Evolutionary conservation across 805 yeast genomes (phyloP).

Genomic region (Candida incommunis): DNA sequence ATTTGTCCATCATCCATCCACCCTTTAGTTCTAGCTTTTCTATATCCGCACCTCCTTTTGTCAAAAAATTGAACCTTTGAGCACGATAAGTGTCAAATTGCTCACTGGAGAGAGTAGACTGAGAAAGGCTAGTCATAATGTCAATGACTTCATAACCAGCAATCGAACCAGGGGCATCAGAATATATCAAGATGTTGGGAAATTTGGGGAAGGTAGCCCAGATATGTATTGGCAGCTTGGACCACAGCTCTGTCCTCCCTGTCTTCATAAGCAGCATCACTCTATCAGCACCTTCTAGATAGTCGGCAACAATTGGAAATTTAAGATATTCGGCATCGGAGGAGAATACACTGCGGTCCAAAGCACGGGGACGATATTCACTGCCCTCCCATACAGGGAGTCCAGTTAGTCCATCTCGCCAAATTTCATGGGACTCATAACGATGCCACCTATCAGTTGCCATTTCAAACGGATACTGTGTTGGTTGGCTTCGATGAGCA

Average conservation of each 20-base stretch:
- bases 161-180: constrained; percentile 20
- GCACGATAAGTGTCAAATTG: constrained; percentile 17
- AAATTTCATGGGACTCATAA: neutral
- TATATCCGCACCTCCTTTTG: constrained; percentile 6
- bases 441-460: neutral
- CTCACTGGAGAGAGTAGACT: constrained; percentile 7
- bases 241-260: constrained; percentile 22
- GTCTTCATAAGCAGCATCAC: constrained; percentile 23
- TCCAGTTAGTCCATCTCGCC: neutral
- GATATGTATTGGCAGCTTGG: constrained; percentile 23
- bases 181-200: constrained; percentile 20
- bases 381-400: neutral
- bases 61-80: neutral
- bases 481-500: no score
- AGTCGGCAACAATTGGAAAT: constrained; percentile 3
- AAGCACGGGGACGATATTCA: neutral
- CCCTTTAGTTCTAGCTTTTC: constrained; percentile 11
- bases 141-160: constrained; percentile 22
- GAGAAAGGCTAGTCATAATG: constrained; percentile 14
- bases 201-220: constrained; percentile 19
- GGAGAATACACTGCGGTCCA: neutral
- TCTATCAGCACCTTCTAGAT: constrained; percentile 5
- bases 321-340: constrained; percentile 1
- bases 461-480: neutral
- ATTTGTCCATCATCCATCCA: constrained; percentile 23